These are phyloP conservation scores for Camellia japonica DNA, from an alignment of 148 eudicot species.

Conservation along the genomic window DNA sequence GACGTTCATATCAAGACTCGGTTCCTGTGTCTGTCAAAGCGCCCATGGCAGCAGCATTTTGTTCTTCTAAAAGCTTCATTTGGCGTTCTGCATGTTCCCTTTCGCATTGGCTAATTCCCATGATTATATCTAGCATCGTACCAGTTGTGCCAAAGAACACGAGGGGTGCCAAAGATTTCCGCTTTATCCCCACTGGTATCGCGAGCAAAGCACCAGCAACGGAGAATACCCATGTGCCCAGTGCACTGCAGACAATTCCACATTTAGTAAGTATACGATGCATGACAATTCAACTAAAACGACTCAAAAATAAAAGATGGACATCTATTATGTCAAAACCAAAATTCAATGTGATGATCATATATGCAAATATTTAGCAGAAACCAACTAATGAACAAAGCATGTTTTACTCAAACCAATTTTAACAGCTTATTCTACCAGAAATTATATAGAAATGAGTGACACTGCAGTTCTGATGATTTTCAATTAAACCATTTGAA, in stretches of 20 bases:
- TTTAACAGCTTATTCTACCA: neutral
- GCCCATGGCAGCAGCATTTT: constrained; percentile 43
- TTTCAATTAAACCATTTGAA: no score
- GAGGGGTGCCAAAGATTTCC: constrained; percentile 84
- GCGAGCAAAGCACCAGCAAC: constrained; percentile 92
- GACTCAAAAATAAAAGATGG: neutral
- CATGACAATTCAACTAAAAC: neutral
- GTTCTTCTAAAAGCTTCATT: constrained; percentile 74
- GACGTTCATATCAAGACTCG: constrained; percentile 22
- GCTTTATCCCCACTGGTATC: constrained; percentile 86
- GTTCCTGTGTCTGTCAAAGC: constrained; percentile 18
- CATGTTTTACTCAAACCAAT: neutral
- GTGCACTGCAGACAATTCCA: constrained; percentile 52
- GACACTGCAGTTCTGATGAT: no score
- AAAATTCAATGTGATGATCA: neutral
- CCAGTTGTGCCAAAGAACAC: constrained; percentile 97
- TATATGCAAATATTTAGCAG: neutral
- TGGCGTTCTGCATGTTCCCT: constrained; percentile 97
- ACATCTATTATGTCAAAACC: neutral
- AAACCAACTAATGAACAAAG: neutral
- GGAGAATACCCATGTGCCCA: constrained; percentile 98
- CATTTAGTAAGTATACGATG: neutral
- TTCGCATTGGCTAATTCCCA: constrained; percentile 90
- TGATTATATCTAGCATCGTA: constrained; percentile 93
- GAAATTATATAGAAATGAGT: no score